Base-by-base conservation (phyloP, 768 basidiomycete genomes). In the Kwoniella newhampshirensis region DNA sequence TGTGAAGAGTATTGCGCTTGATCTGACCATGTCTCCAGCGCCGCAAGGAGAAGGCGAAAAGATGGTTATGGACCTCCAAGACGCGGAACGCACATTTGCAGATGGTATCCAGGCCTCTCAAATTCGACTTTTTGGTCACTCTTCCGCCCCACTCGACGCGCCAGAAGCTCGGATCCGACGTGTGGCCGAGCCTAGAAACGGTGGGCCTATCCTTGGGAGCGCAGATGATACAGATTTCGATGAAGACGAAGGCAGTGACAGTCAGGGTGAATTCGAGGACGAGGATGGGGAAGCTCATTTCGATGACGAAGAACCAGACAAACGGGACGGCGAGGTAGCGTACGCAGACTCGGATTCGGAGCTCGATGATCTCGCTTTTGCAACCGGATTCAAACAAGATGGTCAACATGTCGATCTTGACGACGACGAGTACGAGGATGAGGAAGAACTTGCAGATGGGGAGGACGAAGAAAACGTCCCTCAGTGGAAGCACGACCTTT, bases 1-100 rank as follows among this genome's bases (percentile, higher is more conserved):
- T 27, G 21, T n/a, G n/a, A n/a, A n/a, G n/a, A n/a, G n/a, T n/a
- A n/a, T n/a, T n/a, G n/a, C n/a, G n/a, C n/a, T n/a, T 32, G 32
- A 32, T 32, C 21, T 28, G 28, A 11, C 5, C 7, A 6, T 2
- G 13, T 4, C 45, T 54, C 20, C 62, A 91, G 89, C 82, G 44
- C 81, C 81, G 3, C 88, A 88, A 70, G 94, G 93, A 8, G 94
- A 96, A 76, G 96, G 96, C 15, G 94, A 97, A 72, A 83, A 86
- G 73, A 98, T 99, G 96, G 91, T 99, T 12, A 88, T 97, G 82
- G 88, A 90, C 73, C 81, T 99, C 13, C 96, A 99, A 75, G 96
- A 92, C 60, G 88, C 86, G 18, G 78, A 79, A 26, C 77, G 80
- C 2, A 97, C 93, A 0, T 85, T 99, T 26, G 92, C 86, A 58